Evolutionary conservation across 2,329 filamentous ascomycete species (phyloP), one percentile per base, ranked within the genome.

Genomic region (Zasmidium cellare): DNA sequence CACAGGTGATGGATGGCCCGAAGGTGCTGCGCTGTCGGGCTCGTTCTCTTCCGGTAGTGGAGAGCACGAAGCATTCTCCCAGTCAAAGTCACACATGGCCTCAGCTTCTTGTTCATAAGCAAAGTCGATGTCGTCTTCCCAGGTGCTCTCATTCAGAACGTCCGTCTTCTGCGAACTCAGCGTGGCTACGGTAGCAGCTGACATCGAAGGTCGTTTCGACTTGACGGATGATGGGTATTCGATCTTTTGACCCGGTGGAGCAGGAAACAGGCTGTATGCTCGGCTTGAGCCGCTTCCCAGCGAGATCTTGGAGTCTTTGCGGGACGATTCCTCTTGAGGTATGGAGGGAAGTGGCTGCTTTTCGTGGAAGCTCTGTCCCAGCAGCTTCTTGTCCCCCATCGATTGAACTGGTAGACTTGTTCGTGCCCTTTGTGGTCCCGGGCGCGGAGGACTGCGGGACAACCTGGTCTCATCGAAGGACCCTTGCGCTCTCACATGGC

Each of bases 91-190:
- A 62, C 81, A 85, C 53, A 82, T 81, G 1, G 84, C 83, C 69
- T 86, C 84, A 5, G 83, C 80, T 23, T 81, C 82, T 66, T 84
- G 80, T 59, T 85, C 81, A 63, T 86, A 86, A 65, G 82, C 84
- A 65, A 82, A 86, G 62, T 86, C 84, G 56, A 87, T 82, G 59
- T 85, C 83, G 41, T 84, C 83, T 65, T 87, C 84, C 84, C 84
- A 87, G 1, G 80, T 81, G 14, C 71, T 71, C 50, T 79, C 77
- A 24, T 74, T 59, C 3, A 65, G 69, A 35, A 60, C 55, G 28
- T 62, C 66, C 9, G 54, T 55, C 11, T 54, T 14, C n/a, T 50
- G 51, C 1, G 52, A 23, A 16, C 51, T 53, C 6, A 59, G 57
- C 3, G 60, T 61, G 25, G 54, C 58, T 38, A 25, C 46, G 2